Conservation (phyloP, 2,329 filamentous ascomycete genomes). For the Falciphora oryzae region DNA sequence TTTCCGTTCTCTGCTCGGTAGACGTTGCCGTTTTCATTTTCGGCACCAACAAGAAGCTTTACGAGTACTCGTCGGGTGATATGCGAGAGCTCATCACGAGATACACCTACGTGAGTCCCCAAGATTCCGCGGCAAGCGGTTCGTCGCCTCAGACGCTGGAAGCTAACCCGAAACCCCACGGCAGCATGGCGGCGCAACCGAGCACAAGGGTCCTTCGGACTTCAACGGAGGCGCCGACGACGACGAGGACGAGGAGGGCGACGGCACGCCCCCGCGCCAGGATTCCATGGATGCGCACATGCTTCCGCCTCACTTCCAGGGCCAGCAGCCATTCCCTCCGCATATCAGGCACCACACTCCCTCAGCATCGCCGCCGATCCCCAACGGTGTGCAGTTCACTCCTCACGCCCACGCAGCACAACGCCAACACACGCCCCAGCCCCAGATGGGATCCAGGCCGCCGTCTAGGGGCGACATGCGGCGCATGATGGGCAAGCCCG, state of each 20-base stretch:
- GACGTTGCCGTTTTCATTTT: constrained; percentile 99
- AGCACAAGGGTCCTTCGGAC: constrained; percentile 92
- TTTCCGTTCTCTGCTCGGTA: constrained; percentile 95
- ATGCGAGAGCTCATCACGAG: constrained; percentile 85
- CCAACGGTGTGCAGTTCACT: constrained; percentile 66
- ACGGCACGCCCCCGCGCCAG: constrained; percentile 65
- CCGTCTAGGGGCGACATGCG: constrained; percentile 75
- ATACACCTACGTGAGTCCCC: constrained; percentile 77
- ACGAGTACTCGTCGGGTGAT: constrained; percentile 92
- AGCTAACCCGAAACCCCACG: not conserved
- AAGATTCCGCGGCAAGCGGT: not conserved
- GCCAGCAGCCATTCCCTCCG: constrained; percentile 60
- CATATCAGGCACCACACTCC: constrained; percentile 78
- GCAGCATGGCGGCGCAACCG: constrained; percentile 86
- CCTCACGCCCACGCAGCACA: constrained; percentile 41
- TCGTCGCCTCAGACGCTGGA: not conserved
- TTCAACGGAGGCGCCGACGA: constrained; percentile 86
- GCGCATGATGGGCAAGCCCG: constrained; percentile 61
- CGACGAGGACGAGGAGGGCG: constrained; percentile 73
- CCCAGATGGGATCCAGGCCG: constrained; percentile 67
- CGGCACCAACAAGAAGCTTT: constrained; percentile 97
- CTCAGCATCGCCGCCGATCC: constrained; percentile 82
- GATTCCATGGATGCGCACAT: constrained; percentile 48
- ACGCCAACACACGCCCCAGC: constrained; percentile 77
- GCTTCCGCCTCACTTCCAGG: constrained; percentile 66